Evolutionary conservation across 805 yeast species (phyloP).

Genomic region (Spencermartinsiella europaea): DNA sequence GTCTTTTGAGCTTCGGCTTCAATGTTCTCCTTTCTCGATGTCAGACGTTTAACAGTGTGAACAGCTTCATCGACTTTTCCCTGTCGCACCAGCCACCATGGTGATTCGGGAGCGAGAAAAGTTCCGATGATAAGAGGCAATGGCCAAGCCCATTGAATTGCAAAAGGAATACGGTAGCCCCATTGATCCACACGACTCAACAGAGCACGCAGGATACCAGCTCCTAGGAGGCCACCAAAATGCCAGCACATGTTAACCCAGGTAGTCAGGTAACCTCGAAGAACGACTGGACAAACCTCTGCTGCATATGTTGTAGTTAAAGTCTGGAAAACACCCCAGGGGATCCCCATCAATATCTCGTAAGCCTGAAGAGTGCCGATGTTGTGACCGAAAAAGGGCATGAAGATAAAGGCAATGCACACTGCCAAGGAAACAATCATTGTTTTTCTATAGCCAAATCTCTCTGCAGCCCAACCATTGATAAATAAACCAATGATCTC

Average conservation of each 20-base stretch:
- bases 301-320: constrained; percentile 48
- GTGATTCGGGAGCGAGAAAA: constrained; percentile 48
- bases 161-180: constrained; percentile 51
- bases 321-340: constrained; percentile 52
- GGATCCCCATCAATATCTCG: constrained; percentile 34
- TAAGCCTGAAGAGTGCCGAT: constrained; percentile 35
- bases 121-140: constrained; percentile 37
- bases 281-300: constrained; percentile 47
- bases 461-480: constrained; percentile 42
- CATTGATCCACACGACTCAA: constrained; percentile 30
- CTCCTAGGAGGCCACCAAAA: constrained; percentile 50
- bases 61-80: constrained; percentile 41
- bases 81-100: constrained; percentile 48
- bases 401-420: constrained; percentile 37
- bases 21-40: constrained; percentile 34
- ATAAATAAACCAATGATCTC: constrained; percentile 41
- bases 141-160: constrained; percentile 58
- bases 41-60: constrained; percentile 48
- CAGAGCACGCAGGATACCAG: constrained; percentile 43
- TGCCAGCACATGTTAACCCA: constrained; percentile 51
- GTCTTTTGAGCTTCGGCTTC: constrained; percentile 41
- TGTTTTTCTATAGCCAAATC: constrained; percentile 43
- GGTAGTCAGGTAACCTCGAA: constrained; percentile 47
- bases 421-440: constrained; percentile 30
- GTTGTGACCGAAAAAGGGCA: constrained; percentile 38